These are phyloP conservation scores for Diplocarpon rosae DNA, from an alignment of 2,329 filamentous ascomycete species.

Conservation along the genomic window DNA sequence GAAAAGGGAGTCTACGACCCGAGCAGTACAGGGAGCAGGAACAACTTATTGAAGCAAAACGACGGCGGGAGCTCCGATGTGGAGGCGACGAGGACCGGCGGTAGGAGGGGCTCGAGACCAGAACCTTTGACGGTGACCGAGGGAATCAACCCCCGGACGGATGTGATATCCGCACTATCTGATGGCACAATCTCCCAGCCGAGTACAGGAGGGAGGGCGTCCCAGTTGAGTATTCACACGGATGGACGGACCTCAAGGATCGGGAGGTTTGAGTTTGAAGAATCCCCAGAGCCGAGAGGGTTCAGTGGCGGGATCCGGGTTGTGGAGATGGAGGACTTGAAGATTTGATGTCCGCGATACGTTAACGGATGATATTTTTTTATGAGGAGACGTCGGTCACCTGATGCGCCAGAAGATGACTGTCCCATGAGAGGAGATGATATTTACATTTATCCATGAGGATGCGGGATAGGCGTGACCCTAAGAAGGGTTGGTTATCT, in stretches of 20 bases:
- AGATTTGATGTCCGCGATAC: slow-evolving; percentile 1
- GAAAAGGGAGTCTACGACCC: neutral
- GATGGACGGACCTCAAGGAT: slow-evolving; percentile 2
- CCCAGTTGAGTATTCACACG: neutral
- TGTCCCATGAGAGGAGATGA: too few species aligned
- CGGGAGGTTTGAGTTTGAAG: slow-evolving; percentile 2
- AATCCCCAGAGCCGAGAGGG: neutral
- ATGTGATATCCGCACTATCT: neutral
- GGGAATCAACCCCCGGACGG: neutral
- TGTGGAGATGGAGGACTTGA: slow-evolving; percentile 5
- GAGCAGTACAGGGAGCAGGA: slow-evolving; percentile 1
- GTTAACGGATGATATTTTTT: neutral
- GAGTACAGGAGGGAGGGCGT: neutral
- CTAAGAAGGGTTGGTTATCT: too few species aligned
- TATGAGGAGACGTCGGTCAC: neutral
- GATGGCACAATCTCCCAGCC: neutral
- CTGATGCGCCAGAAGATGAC: too few species aligned
- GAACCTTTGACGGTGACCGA: neutral
- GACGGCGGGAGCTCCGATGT: neutral
- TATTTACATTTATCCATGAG: too few species aligned
- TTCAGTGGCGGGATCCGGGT: slow-evolving; percentile 3
- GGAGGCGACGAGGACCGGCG: too few species aligned
- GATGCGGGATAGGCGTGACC: too few species aligned
- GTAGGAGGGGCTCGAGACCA: neutral
- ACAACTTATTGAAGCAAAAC: neutral